Base-by-base conservation (phyloP, 495 filamentous ascomycete species). In the Hamigera avellanea region DNA sequence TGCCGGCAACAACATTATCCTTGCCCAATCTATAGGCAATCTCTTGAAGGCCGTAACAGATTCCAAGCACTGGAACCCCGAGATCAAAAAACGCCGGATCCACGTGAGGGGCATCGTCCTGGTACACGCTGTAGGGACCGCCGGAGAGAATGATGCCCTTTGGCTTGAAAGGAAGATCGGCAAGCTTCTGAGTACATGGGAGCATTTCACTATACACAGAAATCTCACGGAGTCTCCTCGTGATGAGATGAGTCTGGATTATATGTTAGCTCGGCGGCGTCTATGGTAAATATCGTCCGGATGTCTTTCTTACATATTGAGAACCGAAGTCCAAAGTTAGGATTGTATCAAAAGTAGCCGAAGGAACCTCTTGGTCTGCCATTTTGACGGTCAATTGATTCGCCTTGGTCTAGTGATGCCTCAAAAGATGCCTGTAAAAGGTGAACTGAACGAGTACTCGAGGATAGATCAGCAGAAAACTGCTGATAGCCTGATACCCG, bases 191-290 rank as follows among this genome's bases (percentile, higher is more conserved):
- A 37, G 86, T 95, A 66, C 89, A 95, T 19, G 87, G 88, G 31
- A 94, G 75, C 78, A 95, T 82, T 65, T 96, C 89, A 75, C 68
- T 82, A 95, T 55, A 96, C 72, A 67, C 83, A 81, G 62, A 94
- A 69, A 30, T 80, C 76, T 45, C 86, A 70, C 10, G n/a, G n/a
- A 93, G 70, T 32, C 83, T 76, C 21, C 86, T 70, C 2, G 74
- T 77, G 50, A 91, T 89, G 12, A 91, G 68, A 48, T 87, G 84
- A 3, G 72, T 82, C 56, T 80, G 77, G 2, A 14, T 33, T 26
- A 14, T 2, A 40, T 13, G 6, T 26, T 33, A 15, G 6, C 14
- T 2, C 13, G 9, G 14, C 28, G 10, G 32, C 12, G 16, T 31
- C 25, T 39, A 32, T 38, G 35, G 37, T 41, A 27, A 23, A 33